Conservation (phyloP, 768 basidiomycete genomes). For the Lactarius deliciosus region DNA sequence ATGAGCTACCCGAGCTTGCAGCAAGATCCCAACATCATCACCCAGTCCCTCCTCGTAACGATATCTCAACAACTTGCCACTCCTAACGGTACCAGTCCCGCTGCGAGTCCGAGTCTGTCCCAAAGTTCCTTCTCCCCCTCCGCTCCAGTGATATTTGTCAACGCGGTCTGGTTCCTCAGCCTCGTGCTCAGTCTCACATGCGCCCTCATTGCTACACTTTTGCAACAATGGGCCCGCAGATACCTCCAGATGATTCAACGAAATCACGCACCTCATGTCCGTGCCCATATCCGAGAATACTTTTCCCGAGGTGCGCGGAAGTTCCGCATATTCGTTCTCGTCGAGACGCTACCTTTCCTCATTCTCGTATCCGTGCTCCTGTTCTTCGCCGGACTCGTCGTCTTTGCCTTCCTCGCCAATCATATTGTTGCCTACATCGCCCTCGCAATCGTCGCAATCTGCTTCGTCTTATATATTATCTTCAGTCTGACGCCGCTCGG, state of each 20-base stretch:
- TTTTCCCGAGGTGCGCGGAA: neutral
- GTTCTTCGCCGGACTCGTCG: constrained; percentile 16
- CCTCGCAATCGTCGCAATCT: neutral
- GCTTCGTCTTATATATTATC: neutral
- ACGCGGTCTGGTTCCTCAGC: constrained; percentile 11
- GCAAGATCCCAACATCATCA: constrained; percentile 6
- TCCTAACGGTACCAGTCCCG: neutral
- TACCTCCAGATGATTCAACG: constrained; percentile 13
- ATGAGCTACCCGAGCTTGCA: neutral
- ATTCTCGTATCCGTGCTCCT: constrained; percentile 4
- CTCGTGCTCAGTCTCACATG: neutral
- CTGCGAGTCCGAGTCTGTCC: neutral
- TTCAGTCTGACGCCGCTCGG: constrained; percentile 11
- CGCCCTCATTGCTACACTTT: constrained; percentile 3
- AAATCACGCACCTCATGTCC: neutral
- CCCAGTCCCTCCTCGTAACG: constrained; percentile 16
- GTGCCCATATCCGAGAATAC: neutral
- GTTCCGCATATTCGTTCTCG: neutral
- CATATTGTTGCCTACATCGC: neutral
- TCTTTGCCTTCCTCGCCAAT: constrained; percentile 12
- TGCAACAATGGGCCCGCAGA: constrained; percentile 19
- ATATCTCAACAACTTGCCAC: constrained; percentile 21
- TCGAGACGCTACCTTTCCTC: neutral
- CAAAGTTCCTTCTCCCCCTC: neutral
- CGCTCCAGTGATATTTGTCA: neutral